Base-by-base conservation (phyloP, 768 basidiomycete genomes). In the Glaciozyma martinii region DNA sequence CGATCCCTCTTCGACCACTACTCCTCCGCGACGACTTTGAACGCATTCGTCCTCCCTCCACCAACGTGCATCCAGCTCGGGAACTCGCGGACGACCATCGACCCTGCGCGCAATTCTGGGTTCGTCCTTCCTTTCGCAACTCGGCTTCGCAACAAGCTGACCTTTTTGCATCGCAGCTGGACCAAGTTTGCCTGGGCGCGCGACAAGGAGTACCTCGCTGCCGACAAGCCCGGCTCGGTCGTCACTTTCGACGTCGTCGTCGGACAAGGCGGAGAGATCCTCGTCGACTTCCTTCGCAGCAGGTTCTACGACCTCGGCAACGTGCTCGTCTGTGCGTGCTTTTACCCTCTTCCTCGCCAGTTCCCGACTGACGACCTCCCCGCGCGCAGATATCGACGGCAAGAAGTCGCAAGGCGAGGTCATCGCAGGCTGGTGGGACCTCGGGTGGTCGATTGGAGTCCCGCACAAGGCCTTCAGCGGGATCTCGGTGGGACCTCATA, bases 141-240 rank as follows among this genome's bases (percentile, higher is more conserved):
- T 37, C 32, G 21, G 32, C 21, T 8, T 19, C 19, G 3, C 25
- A 30, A 9, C 29, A 19, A 0, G 19, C 52, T 53, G 27, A 53
- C 27, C n/a, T 23, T 27, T 47, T 32, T 16, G 15, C 23, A 27
- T 13, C 15, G n/a, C 61, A 66, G 64, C 12, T 66, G 65, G 65
- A 19, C 13, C 19, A 63, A 70, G 60, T 59, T 53, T 13, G 62
- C 62, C 0, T 70, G 68, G 68, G 65, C 65, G 18, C 53, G 68
- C 30, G 76, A 77, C 56, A 77, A 77, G 62, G 67, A 68, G 59
- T 77, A 76, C 65, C 68, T 76, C 60, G 63, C 72, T 16, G 71
- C 75, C 1, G 58, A 61, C 23, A 61, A 63, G 56, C 74, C 75
- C 8, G 76, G 76, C 16, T 64, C 74, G 21, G 60, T 46, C 5